Percentiles rank a stretch among this genome's conserved stretches.
phyloP scores from a whole-genome alignment of 2,329 filamentous ascomycete species.

The Colletotrichum caudatum region DNA sequence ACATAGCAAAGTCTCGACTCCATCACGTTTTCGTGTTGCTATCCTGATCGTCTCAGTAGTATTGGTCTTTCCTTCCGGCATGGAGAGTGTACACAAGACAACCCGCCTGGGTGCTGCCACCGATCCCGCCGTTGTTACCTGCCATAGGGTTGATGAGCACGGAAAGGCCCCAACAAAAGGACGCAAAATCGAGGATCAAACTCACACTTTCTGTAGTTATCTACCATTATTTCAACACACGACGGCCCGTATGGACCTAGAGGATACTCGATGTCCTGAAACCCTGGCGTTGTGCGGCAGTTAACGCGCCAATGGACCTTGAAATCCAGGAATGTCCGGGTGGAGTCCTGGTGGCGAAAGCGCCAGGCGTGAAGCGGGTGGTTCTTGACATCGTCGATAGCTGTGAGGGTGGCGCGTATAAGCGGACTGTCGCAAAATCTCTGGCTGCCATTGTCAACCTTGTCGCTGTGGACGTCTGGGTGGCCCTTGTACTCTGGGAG shows the following conservation, averaged over 20 bases:
- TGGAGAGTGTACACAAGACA: constrained; percentile 9
- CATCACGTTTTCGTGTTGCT: not conserved
- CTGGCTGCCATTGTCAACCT: not conserved
- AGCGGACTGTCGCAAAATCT: not conserved
- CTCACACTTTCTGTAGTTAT: not conserved
- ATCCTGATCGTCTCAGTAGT: not conserved
- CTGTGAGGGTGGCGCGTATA: not conserved
- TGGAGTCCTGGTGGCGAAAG: not conserved
- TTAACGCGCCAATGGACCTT: constrained; percentile 12
- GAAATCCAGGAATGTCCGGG: not conserved
- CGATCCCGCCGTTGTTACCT: constrained; percentile 3
- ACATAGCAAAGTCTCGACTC: not conserved
- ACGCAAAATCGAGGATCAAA: no score
- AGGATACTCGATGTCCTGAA: not conserved
- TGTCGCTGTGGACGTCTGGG: not conserved
- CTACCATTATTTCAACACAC: not conserved
- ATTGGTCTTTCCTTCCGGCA: not conserved
- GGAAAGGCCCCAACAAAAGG: not conserved
- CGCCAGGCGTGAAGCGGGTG: constrained; percentile 11
- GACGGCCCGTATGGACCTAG: not conserved
- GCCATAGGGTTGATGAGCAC: not conserved
- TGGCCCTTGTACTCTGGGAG: not conserved
- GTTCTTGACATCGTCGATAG: not conserved
- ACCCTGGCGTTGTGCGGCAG: not conserved
- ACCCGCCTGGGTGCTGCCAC: constrained; percentile 7